Evolutionary conservation across 140 eudicot species (phyloP), one percentile per base, ranked within the genome.

Genomic region (Anethum foeniculum): DNA sequence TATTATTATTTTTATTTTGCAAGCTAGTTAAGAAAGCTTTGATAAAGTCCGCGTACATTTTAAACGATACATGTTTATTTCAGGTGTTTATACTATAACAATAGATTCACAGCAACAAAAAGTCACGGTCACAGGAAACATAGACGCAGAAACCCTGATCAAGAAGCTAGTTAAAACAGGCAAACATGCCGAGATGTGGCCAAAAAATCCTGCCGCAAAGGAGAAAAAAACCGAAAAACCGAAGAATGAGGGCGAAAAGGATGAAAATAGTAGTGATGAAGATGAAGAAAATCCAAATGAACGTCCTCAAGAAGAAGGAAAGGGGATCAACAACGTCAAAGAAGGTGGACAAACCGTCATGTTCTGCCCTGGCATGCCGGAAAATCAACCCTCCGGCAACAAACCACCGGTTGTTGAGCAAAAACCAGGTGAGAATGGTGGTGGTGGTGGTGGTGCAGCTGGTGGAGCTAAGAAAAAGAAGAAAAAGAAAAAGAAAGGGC

Each of bases 111-210:
- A 91, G 85, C 96, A 87, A 76, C 97, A 91, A 10, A 90, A 90
- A 79, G 98, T 90, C 19, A 87, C 88, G 6, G 98, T 93, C 10
- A 78, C 89, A 11, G 97, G 98, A 23, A 91, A 89, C 83, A 83
- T 93, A 65, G 93, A 88, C 41, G 85, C 91, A 39, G 93, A 91
- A 9, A 86, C 87, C 27, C 86, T 93, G 43, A 77, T 93, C 46
- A 93, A 88, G 92, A 93, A 91, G 83, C 86, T 93, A 27, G 71
- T 83, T 13, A 93, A 85, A 89, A 81, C 89, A 2, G 92, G 98
- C 10, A 93, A 91, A 30, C 96, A 91, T 71, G 98, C 98, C 25
- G 97, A 91, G 86, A 78, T 87, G 79, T 93, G 96, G 93, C 92
- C 90, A 36, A 93, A 81, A 79, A 90, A 82, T 34, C 85, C 88